Evolutionary conservation across 2,329 filamentous ascomycete genomes (phyloP), one percentile per base, ranked within the genome.

Genomic region (Plenodomus tracheiphilus): DNA sequence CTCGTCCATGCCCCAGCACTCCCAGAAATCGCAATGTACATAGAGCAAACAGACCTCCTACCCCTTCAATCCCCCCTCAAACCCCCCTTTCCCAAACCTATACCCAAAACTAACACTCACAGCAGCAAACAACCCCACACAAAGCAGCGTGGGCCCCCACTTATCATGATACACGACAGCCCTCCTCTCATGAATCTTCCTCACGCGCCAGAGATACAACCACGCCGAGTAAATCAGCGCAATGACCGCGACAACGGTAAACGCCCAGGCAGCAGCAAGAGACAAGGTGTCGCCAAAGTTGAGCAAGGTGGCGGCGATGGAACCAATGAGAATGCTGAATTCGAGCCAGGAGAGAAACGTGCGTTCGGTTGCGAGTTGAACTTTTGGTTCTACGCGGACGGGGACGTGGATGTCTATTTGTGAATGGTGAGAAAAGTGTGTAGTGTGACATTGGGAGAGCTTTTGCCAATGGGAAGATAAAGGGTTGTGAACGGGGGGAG

Each of bases 311-410:
- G 72, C 72, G 4, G 72, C 72, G 36, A 75, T 75, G 44, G 62
- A 67, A 35, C 90, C 91, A 45, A 99, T 86, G 68, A 97, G 92
- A 66, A 97, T 96, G 41, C 89, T 93, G 75, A 96, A 97, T 74
- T 99, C 93, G 64, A 99, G 88, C 88, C 94, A 99, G 55, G 91
- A 89, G 48, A 99, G 81, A 75, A 97, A 99, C 1, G 94, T 99
- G 57, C 94, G 85, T 74, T 99, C 94, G 1, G 91, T 92, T 18
- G 94, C 94, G 69, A 99, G 96, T 73, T 91, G 96, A 42, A 99
- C 94, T 76, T 99, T 99, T 28, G 94, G 94, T 74, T 99, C 94
- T 28, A 99, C 92, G 41, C 94, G 86, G 46, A 97, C 87, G 13
- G 93, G 93, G 19, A 99, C 94, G 65, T 97, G 93, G 50, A 99